Percentiles rank a stretch among this genome's conserved stretches.
Evolutionary conservation across 805 yeast species (phyloP).

Genomic region (Candida jianshihensis): DNA sequence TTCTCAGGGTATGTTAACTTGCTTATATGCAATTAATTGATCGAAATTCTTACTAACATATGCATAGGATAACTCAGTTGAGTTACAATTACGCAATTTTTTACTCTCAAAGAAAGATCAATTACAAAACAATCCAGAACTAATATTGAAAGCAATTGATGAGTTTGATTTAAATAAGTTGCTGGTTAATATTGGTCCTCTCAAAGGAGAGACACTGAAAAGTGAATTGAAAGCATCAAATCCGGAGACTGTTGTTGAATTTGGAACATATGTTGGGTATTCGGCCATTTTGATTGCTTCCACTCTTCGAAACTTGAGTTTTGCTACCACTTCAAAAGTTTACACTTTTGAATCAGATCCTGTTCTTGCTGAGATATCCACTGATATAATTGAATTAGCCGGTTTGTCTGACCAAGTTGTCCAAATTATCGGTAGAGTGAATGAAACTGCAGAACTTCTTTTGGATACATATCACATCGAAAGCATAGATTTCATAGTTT

Average conservation of each 20-base stretch:
- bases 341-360: slow-evolving; percentile 18
- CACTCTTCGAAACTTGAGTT: slow-evolving; percentile 7
- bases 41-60: not conserved
- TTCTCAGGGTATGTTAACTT: too few relatives aligned
- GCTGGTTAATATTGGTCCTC: slow-evolving; percentile 5
- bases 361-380: slow-evolving; percentile 5
- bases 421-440: slow-evolving; percentile 11
- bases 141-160: slow-evolving; percentile 11
- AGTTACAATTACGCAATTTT: not conserved
- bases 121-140: slow-evolving; percentile 12
- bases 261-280: slow-evolving; percentile 18
- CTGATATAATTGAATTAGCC: slow-evolving; percentile 11
- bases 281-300: slow-evolving; percentile 12
- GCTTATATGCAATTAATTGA: too few relatives aligned
- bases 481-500: slow-evolving; percentile 29
- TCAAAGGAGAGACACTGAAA: slow-evolving; percentile 5
- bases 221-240: slow-evolving; percentile 2
- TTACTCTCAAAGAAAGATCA: slow-evolving; percentile 3
- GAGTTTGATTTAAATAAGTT: slow-evolving; percentile 2
- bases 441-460: slow-evolving; percentile 8
- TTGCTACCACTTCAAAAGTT: slow-evolving; percentile 3
- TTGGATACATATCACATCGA: slow-evolving; percentile 10
- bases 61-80: not conserved
- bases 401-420: slow-evolving; percentile 14
- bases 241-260: slow-evolving; percentile 16